These are phyloP conservation scores for Begonia peltatifolia DNA, from an alignment of 306 rosid genomes.

Conservation along the genomic window DNA sequence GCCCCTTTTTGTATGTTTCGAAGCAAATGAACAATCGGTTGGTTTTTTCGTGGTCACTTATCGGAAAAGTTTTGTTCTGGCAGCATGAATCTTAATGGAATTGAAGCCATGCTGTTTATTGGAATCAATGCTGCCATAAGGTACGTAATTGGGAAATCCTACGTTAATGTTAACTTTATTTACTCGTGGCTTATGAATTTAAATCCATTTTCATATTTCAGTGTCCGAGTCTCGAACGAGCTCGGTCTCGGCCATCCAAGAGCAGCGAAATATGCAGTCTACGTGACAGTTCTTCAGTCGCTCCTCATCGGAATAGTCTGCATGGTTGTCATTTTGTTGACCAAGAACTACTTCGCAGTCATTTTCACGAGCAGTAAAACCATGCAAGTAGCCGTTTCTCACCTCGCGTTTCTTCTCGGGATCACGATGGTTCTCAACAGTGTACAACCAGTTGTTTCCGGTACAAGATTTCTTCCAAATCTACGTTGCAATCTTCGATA, in stretches of 20 bases:
- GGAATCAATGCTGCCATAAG: constrained; percentile 89
- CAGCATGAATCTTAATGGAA: constrained; percentile 70
- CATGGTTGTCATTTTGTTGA: constrained; percentile 31
- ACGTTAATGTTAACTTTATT: no score
- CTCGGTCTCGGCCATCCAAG: constrained; percentile 69
- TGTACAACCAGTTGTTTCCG: constrained; percentile 85
- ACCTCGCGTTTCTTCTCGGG: constrained; percentile 55
- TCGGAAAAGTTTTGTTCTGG: constrained; percentile 11
- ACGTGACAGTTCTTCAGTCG: constrained; percentile 50
- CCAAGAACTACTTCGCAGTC: constrained; percentile 36
- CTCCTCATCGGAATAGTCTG: constrained; percentile 49
- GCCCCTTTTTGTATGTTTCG: no score
- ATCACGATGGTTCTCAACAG: constrained; percentile 70
- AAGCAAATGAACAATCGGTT: no score
- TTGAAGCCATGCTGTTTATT: constrained; percentile 72
- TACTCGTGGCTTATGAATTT: constrained; percentile 17
- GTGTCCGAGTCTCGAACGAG: constrained; percentile 54
- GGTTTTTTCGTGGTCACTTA: constrained; percentile 6
- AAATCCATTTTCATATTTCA: constrained; percentile 15
- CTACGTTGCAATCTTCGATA: no score
- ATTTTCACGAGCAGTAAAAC: constrained; percentile 40
- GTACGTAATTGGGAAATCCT: constrained; percentile 16
- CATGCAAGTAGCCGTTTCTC: constrained; percentile 39
- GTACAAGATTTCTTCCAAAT: constrained; percentile 13
- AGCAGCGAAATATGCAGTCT: constrained; percentile 66